Evolutionary conservation across 2,329 filamentous ascomycete genomes (phyloP).

Genomic region (Colletotrichum orchidophilum): DNA sequence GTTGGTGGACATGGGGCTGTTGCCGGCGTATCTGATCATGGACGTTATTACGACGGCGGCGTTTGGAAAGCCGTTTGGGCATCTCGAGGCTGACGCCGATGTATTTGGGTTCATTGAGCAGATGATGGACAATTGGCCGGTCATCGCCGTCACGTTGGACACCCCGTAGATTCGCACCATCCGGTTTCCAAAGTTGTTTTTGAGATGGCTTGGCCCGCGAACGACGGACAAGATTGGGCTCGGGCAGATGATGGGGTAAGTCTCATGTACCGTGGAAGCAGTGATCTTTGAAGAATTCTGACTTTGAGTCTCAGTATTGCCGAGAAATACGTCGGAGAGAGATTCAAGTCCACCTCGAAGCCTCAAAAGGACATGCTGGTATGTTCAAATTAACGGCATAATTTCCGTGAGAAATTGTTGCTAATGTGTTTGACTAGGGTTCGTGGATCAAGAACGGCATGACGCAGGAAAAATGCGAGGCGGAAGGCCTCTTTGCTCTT

Average conservation of each 20-base stretch:
- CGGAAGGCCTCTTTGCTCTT: slow-evolving; percentile 39
- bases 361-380: slow-evolving; percentile 37
- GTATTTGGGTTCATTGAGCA: slow-evolving; percentile 35
- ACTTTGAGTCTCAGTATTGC: slow-evolving; percentile 28
- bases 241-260: slow-evolving; percentile 36
- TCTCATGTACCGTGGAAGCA: slow-evolving; percentile 23
- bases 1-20: neutral
- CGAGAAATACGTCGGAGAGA: slow-evolving; percentile 28
- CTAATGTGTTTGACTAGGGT: slow-evolving; percentile 33
- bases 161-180: slow-evolving; percentile 37
- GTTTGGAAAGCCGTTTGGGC: slow-evolving; percentile 40
- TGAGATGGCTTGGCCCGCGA: slow-evolving; percentile 37
- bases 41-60: slow-evolving; percentile 39
- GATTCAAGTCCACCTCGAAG: slow-evolving; percentile 18
- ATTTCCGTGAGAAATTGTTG: neutral
- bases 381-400: neutral
- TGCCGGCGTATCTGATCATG: slow-evolving; percentile 25
- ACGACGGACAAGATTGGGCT: slow-evolving; percentile 33
- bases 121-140: slow-evolving; percentile 21
- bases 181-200: slow-evolving; percentile 33
- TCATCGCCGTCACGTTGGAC: slow-evolving; percentile 35
- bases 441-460: slow-evolving; percentile 45
- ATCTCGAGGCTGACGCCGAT: slow-evolving; percentile 37
- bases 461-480: slow-evolving; percentile 40
- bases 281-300: neutral